phyloP scores from a whole-genome alignment of 257 asterid genomes.

The Jaltomata sinuosa region DNA sequence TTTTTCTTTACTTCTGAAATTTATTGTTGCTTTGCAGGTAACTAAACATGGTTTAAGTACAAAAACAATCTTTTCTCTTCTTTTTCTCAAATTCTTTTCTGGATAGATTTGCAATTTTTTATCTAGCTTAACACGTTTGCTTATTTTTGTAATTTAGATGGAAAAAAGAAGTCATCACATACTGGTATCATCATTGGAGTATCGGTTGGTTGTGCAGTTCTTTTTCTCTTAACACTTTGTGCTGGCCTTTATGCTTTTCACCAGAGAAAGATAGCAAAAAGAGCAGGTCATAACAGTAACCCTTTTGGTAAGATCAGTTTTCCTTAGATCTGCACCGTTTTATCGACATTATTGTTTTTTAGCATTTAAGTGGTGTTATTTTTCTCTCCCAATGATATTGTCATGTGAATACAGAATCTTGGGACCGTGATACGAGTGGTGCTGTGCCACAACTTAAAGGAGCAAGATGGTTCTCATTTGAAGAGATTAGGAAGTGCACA shows the following conservation, averaged over 20 bases:
- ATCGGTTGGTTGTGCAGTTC: slow-evolving; percentile 43
- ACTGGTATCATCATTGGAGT: slow-evolving; percentile 56
- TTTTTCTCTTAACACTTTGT: slow-evolving; percentile 32
- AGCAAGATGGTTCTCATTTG: slow-evolving; percentile 73
- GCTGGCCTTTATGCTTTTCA: slow-evolving; percentile 51
- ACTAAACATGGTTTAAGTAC: background rate
- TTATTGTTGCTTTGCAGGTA: slow-evolving; percentile 63
- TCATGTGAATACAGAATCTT: slow-evolving; percentile 45
- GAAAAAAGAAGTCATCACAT: slow-evolving; percentile 37
- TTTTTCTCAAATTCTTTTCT: background rate
- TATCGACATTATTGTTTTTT: background rate
- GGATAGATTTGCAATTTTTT: background rate
- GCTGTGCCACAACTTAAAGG: slow-evolving; percentile 79
- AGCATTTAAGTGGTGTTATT: background rate
- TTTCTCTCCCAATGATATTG: background rate
- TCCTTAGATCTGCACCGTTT: background rate
- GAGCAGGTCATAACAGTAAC: slow-evolving; percentile 32
- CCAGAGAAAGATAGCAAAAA: slow-evolving; percentile 40
- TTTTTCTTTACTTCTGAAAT: slow-evolving; percentile 47
- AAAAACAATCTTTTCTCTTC: background rate
- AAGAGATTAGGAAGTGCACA: slow-evolving; percentile 58
- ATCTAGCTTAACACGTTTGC: background rate
- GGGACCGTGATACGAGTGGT: slow-evolving; percentile 66
- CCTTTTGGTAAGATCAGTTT: slow-evolving; percentile 60
- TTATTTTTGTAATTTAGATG: slow-evolving; percentile 11